Base-by-base conservation (phyloP, 805 yeast species). In the Zygosaccharomyces siamensis region DNA sequence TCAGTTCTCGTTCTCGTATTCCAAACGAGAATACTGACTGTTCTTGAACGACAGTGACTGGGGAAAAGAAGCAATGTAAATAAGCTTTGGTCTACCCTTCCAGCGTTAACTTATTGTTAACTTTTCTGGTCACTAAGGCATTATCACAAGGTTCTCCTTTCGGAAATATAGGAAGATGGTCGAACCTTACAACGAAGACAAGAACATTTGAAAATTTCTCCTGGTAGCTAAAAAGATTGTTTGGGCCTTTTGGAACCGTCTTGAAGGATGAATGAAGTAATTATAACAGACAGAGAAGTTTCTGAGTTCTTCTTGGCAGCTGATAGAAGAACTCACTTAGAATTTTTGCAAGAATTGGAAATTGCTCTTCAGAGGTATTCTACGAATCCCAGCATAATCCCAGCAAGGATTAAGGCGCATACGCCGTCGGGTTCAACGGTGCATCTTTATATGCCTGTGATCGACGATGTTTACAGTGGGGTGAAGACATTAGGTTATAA, bases 361-460 rank as follows among this genome's bases (percentile, higher is more conserved):
- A 16, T 49, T 0, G 76, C 79, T 0, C 66, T 81, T 45, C 30
- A 45, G 4, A 69, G 64, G n/a, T 80, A 74, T 57, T 59, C 72
- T 11, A 28, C 61, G 2, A 73, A 77, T 53, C 78, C 77, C 3
- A 56, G 71, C 1, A 60, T 74, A 18, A 74, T 79, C 16, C 87
- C 87, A 2, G 79, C 75, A 35, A 66, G 87, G 56, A 77, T 74
- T 4, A 81, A 78, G 5, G 60, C 72, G 39, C 56, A 59, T 26
- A 62, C 77, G 54, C 61, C 72, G 39, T 64, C 69, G 52, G 54
- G 61, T 4, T 54, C 51, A 23, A 62, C 77, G 3, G 70, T 76
- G 1, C 86, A 82, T 60, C 57, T 83, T 27, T 80, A 79, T 62
- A 83, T 83, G 88, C 84, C 86, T 3, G 77, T 84, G n/a, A 71